Base-by-base conservation (phyloP, 805 yeast species). In the Sungouiella blattae region DNA sequence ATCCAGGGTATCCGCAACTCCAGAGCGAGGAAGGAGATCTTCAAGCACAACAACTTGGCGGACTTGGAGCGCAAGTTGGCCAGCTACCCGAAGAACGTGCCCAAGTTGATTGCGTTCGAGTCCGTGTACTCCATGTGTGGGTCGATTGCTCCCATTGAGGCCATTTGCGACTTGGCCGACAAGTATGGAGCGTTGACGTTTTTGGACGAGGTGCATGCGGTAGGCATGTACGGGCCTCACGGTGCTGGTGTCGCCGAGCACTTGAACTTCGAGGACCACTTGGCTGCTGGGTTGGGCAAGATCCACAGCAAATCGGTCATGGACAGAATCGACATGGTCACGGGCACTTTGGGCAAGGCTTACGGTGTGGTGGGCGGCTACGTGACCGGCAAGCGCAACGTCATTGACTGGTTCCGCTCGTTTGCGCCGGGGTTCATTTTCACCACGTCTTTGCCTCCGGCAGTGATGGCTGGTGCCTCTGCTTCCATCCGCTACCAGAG, bases 221-320 rank as follows among this genome's bases (percentile, higher is more conserved):
- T 93, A 30, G 99, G 99, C 37, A 77, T 93, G 82, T 93, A 93
- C 58, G 99, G 99, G 53, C 98, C 99, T 41, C 96, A 86, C 53
- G 99, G 99, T 57, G 98, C 96, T 22, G 99, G 99, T 67, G 98
- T 93, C 36, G 96, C 98, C 31, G 99, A 93, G 64, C 98, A 93
- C 60, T 71, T 84, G 53, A 87, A 93, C 64, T 93, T 88, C 51
- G 86, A 86, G 30, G 79, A 80, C 36, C 95, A 91, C 58, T 77
- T 86, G 55, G 58, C 68, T 39, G 61, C 80, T 11, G 93, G 93
- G 47, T 67, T 78, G 48, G 72, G 72, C 11, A 50, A 48, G 29
- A 46, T 50, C 27, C 62, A 69, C 37, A 26, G 34, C 2, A 29
- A 34, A 22, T 80, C 95, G 7, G 83, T 84, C 23, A 77, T 83